Evolutionary conservation across 2,329 filamentous ascomycete species (phyloP).

Genomic region (Xenosphaeropsis pyriputrescens): DNA sequence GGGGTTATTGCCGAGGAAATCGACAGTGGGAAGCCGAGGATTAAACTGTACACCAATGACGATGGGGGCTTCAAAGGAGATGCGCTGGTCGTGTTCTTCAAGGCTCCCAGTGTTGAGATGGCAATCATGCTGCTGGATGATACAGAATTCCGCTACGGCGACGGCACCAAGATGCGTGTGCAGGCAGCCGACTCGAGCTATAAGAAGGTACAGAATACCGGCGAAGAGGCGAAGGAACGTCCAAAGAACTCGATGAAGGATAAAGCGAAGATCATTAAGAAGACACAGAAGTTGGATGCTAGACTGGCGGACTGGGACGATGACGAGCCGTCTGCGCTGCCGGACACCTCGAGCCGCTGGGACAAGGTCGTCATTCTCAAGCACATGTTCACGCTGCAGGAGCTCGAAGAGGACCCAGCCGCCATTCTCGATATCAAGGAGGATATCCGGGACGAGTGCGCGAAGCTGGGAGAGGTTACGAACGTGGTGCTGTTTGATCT

Average conservation of each 20-base stretch:
- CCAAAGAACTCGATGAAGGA: constrained; percentile 45
- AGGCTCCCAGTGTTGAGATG: constrained; percentile 80
- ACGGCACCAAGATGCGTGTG: constrained; percentile 57
- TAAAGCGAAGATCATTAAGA: constrained; percentile 80
- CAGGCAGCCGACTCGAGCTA: constrained; percentile 79
- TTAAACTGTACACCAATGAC: constrained; percentile 83
- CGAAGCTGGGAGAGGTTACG: constrained; percentile 74
- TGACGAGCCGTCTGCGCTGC: constrained; percentile 52
- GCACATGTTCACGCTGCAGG: constrained; percentile 81
- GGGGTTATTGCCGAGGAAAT: constrained; percentile 92
- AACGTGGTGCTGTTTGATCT: constrained; percentile 85
- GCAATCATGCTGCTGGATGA: constrained; percentile 72
- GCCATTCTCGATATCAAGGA: constrained; percentile 85
- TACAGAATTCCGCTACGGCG: constrained; percentile 58
- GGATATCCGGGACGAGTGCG: constrained; percentile 82
- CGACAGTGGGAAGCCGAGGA: constrained; percentile 71
- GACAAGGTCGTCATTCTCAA: constrained; percentile 79
- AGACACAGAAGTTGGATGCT: constrained; percentile 80
- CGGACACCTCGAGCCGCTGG: constrained; percentile 42
- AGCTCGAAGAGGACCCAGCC: constrained; percentile 72
- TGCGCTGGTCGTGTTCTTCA: constrained; percentile 86
- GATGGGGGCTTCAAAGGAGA: constrained; percentile 84
- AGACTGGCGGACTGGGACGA: constrained; percentile 94
- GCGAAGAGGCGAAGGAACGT: constrained; percentile 25
- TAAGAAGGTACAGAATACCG: constrained; percentile 68